phyloP scores from a whole-genome alignment of 352 stramenopile species.

The Pythium aquatile region DNA sequence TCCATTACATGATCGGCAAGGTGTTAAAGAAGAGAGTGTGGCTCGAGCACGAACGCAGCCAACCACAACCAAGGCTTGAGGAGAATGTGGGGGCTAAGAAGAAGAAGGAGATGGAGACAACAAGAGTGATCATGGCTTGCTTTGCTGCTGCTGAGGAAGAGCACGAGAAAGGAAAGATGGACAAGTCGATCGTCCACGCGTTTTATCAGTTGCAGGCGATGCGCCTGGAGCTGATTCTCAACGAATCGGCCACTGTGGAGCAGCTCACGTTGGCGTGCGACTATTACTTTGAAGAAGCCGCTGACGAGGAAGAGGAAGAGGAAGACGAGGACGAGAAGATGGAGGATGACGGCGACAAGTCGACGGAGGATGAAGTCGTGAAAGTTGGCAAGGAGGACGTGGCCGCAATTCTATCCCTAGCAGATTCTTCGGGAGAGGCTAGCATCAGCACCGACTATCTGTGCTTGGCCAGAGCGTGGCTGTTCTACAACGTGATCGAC shows the following conservation, averaged over 20 bases:
- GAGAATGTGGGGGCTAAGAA: background rate
- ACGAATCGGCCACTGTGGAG: slow-evolving; percentile 24
- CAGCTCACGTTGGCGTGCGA: slow-evolving; percentile 43
- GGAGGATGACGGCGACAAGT: slow-evolving; percentile 13
- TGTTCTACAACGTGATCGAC: slow-evolving; percentile 65
- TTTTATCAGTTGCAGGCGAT: slow-evolving; percentile 76
- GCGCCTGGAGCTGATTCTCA: slow-evolving; percentile 50
- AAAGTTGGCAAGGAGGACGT: slow-evolving; percentile 49
- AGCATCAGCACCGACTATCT: slow-evolving; percentile 2
- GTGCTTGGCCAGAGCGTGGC: slow-evolving; percentile 36
- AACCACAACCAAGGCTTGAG: background rate
- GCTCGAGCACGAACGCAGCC: slow-evolving; percentile 19
- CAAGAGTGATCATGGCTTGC: slow-evolving; percentile 34
- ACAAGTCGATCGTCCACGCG: slow-evolving; percentile 71
- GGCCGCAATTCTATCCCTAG: slow-evolving; percentile 29
- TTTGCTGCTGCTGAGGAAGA: slow-evolving; percentile 59
- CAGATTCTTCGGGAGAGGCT: background rate
- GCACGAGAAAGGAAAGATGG: slow-evolving; percentile 59
- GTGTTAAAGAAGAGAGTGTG: slow-evolving; percentile 58
- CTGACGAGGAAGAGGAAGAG: slow-evolving; percentile 15
- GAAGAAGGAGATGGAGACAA: no score
- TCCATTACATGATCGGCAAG: slow-evolving; percentile 80
- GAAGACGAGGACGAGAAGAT: slow-evolving; percentile 13
- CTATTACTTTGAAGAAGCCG: slow-evolving; percentile 59
- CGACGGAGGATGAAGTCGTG: background rate